Evolutionary conservation across 225 moss, liverwort and hornwort species (phyloP).

Genomic region (Climacium dendroides): DNA sequence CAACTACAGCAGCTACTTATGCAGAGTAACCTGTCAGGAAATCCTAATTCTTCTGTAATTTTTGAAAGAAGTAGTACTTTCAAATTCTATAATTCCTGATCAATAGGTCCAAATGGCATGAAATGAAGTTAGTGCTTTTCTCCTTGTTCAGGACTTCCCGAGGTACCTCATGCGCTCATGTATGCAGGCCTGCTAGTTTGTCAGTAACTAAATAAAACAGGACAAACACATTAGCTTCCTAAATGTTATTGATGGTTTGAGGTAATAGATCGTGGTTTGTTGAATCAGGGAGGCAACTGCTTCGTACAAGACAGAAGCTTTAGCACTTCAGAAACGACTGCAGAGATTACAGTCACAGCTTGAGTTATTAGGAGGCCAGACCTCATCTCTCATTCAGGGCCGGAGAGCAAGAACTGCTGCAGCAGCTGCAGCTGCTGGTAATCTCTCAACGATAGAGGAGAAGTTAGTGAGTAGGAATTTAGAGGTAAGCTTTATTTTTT

Average conservation of each 20-base stretch:
- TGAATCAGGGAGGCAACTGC: conserved; percentile 57
- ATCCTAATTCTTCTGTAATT: not conserved
- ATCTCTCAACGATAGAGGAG: conserved; percentile 71
- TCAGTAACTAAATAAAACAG: not conserved
- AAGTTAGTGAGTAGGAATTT: conserved; percentile 73
- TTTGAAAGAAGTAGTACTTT: not conserved
- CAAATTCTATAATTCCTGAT: not conserved
- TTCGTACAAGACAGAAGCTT: conserved; percentile 65
- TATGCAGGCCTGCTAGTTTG: not conserved
- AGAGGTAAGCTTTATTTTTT: conserved; percentile 33
- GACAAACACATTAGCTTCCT: not conserved
- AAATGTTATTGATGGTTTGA: not conserved
- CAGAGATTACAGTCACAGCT: conserved; percentile 76
- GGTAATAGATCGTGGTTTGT: not conserved
- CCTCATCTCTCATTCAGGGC: conserved; percentile 76
- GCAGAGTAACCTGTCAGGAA: not conserved
- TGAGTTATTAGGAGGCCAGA: conserved; percentile 69
- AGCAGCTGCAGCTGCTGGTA: conserved; percentile 61
- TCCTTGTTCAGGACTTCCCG: not conserved
- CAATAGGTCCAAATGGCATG: not conserved
- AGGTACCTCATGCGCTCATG: not conserved
- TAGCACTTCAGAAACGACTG: conserved; percentile 63
- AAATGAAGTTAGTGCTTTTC: not conserved
- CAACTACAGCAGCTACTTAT: not conserved
- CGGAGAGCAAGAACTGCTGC: conserved; percentile 72